Base-by-base conservation (phyloP, 352 stramenopile species). In the Phytophthora pluvialis region DNA sequence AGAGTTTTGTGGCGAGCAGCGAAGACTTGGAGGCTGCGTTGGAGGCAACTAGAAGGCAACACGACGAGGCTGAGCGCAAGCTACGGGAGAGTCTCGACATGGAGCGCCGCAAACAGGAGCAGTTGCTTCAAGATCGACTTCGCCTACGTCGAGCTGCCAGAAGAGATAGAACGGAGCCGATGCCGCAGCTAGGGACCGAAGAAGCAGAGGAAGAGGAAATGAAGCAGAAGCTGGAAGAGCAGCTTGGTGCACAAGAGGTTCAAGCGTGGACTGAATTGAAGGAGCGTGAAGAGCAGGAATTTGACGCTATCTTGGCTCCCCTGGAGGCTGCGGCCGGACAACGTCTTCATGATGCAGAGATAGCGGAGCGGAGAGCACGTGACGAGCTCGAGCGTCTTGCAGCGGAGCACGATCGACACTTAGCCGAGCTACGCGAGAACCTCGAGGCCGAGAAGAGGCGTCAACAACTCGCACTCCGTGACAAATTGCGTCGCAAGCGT, bases 41-140 rank as follows among this genome's bases (percentile, higher is more conserved):
- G 9, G 51, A 51, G 13, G 40, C 47, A 0, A 80, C 46, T 11
- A 57, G 64, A 44, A 60, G 48, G 2, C 40, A 58, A 5, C 60
- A 80, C 16, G 53, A 49, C 6, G 43, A 70, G 21, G 67, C 64
- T 3, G 55, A 73, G 6, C 25, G 31, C 1, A 60, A 51, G 5
- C 31, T 84, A 16, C 43, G 53, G 0, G 49, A 73, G 1, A 11
- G 57, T 2, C 50, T 78, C 4, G 60, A 72, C 29, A 43, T 64
- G 10, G 73, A 84, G 18, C 67, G 75, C 4, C 60, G 60, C 2
- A 69, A 67, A 4, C 70, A 81, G 33, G 61, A 80, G 28, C 58
- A 68, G 11, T 29, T 61, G n/a, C 60, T 84, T 0, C 45, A 55
- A 10, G 53, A 81, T 4, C 53, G 75, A 5, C 65, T 78, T 13